Percentiles rank a stretch among this genome's conserved stretches.
Conservation (phyloP, 768 basidiomycete genomes). For the Suillus alpinus region DNA sequence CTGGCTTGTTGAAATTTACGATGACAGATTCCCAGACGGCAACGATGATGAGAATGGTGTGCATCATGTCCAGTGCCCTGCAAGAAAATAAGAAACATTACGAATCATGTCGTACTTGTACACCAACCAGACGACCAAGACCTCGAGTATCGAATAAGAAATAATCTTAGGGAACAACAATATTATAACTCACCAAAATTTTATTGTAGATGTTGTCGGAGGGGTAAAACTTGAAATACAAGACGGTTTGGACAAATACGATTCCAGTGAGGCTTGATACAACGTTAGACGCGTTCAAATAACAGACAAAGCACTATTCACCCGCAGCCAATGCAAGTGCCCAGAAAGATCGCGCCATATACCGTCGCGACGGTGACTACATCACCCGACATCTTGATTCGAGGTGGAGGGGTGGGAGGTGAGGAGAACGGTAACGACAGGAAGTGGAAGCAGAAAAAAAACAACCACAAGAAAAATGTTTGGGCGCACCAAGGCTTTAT, state of each 20-base stretch:
- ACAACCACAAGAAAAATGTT: background rate
- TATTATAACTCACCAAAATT: constrained; percentile 19
- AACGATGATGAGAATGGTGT: constrained; percentile 25
- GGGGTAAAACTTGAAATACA: constrained; percentile 32
- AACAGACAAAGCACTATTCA: constrained; percentile 6
- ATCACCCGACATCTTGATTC: constrained; percentile 24
- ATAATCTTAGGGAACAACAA: background rate
- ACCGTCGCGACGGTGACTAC: constrained; percentile 28
- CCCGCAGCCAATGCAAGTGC: constrained; percentile 29
- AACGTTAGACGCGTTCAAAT: background rate
- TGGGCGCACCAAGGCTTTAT: constrained; percentile 15
- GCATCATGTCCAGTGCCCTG: constrained; percentile 25
- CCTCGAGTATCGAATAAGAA: constrained; percentile 11
- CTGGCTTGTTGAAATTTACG: constrained; percentile 20
- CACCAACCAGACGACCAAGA: constrained; percentile 23
- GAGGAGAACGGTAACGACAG: constrained; percentile 20
- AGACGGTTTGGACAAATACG: constrained; percentile 28
- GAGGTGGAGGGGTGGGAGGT: background rate
- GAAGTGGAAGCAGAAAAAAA: constrained; percentile 25
- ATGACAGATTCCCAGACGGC: constrained; percentile 29
- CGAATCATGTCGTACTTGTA: background rate
- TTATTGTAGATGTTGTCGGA: constrained; percentile 25
- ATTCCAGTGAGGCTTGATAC: constrained; percentile 26
- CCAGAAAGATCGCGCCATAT: constrained; percentile 30
- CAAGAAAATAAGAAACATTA: background rate